Conservation (phyloP, 2,329 filamentous ascomycete species). For the Lanzia echinophila region DNA sequence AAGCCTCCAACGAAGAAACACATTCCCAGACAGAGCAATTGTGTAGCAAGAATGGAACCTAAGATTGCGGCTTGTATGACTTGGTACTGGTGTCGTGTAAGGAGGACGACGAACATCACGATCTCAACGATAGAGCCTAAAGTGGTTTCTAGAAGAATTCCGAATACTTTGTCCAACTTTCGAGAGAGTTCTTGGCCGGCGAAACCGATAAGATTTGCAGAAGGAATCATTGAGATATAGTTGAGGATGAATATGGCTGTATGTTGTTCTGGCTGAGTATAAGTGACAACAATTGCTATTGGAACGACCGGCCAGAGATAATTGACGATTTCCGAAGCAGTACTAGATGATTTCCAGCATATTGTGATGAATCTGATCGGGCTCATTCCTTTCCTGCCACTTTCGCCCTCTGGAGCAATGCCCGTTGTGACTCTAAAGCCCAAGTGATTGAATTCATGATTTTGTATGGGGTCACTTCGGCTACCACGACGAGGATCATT, state of each 20-base stretch:
- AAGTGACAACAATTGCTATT: slow-evolving; percentile 58
- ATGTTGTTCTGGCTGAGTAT: slow-evolving; percentile 48
- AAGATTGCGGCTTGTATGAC: slow-evolving; percentile 80
- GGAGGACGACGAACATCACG: slow-evolving; percentile 72
- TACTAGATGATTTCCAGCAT: slow-evolving; percentile 56
- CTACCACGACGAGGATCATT: neutral
- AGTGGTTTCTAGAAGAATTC: slow-evolving; percentile 55
- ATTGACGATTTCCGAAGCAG: slow-evolving; percentile 58
- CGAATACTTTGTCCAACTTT: slow-evolving; percentile 68
- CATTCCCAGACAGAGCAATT: slow-evolving; percentile 70
- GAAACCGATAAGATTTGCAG: slow-evolving; percentile 70
- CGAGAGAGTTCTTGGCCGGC: slow-evolving; percentile 64
- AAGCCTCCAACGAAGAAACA: slow-evolving; percentile 77
- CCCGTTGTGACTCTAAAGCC: slow-evolving; percentile 28
- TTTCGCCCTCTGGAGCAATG: slow-evolving; percentile 54
- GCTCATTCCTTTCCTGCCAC: slow-evolving; percentile 59
- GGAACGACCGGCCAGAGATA: slow-evolving; percentile 71
- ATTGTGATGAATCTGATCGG: slow-evolving; percentile 57
- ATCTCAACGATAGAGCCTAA: slow-evolving; percentile 75
- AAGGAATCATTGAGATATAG: slow-evolving; percentile 72
- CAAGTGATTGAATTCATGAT: slow-evolving; percentile 13
- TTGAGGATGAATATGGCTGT: slow-evolving; percentile 62
- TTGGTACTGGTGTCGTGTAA: slow-evolving; percentile 46
- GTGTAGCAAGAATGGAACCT: slow-evolving; percentile 75
- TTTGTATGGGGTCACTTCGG: neutral